Conservation (phyloP, 192 early-diverging fungal species). For the Mortierella alpina region DNA sequence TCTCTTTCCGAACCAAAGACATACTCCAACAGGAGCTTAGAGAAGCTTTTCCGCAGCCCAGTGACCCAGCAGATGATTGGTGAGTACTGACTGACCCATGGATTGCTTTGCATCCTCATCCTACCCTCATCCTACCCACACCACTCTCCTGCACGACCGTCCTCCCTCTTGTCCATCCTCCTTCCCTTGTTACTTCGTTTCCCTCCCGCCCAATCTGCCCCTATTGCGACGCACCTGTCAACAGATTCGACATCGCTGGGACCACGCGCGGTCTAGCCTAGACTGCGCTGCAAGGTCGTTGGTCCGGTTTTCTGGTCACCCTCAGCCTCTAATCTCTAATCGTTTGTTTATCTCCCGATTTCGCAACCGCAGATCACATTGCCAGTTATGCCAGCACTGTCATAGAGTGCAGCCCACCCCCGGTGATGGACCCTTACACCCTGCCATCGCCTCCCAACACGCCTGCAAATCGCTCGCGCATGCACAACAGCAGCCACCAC, state of each 20-base stretch:
- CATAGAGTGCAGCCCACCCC: conserved; percentile 65
- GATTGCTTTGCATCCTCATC: background rate
- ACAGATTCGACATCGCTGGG: background rate
- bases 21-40: conserved; percentile 45
- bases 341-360: background rate
- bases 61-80: conserved; percentile 55
- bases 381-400: conserved; percentile 64
- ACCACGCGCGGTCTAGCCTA: no score
- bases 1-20: conserved; percentile 50
- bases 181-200: background rate
- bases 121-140: background rate
- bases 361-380: conserved; percentile 46
- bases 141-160: background rate
- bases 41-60: conserved; percentile 48
- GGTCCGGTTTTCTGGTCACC: no score
- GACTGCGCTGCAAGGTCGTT: no score
- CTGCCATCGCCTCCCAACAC: conserved; percentile 67
- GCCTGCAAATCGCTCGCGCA: conserved; percentile 45
- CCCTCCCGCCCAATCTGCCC: background rate
- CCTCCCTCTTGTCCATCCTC: background rate
- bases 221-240: background rate
- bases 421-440: conserved; percentile 12
- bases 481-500: conserved; percentile 11
- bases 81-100: conserved; percentile 2
- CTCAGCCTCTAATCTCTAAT: background rate